Evolutionary conservation across 192 early-diverging fungal species (phyloP).

Genomic region (Mortierella antarctica): DNA sequence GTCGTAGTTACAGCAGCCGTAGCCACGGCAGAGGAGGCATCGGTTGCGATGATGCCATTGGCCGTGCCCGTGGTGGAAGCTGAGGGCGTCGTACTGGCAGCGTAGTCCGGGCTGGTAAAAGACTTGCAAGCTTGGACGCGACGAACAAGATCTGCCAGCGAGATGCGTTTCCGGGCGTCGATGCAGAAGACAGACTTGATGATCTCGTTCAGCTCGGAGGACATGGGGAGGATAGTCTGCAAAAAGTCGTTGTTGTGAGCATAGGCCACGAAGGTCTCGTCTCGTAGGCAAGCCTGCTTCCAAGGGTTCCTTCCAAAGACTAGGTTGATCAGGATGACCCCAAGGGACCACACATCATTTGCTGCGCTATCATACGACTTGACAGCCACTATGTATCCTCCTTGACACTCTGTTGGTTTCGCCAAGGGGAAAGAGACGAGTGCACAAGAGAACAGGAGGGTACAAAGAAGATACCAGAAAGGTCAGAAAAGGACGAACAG

Average conservation of each 20-base stretch:
- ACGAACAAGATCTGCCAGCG: conserved; percentile 50
- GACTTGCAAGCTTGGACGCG: conserved; percentile 58
- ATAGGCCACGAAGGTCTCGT: conserved; percentile 68
- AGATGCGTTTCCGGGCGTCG: conserved; percentile 57
- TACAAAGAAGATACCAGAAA: neutral
- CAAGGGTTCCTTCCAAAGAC: conserved; percentile 84
- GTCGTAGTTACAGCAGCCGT: neutral
- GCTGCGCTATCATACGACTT: conserved; percentile 64
- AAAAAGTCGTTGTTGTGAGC: conserved; percentile 66
- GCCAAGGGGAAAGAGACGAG: neutral
- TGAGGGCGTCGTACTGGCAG: neutral
- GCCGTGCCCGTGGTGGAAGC: neutral
- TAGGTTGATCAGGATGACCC: conserved; percentile 92
- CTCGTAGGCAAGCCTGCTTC: conserved; percentile 73
- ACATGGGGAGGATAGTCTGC: conserved; percentile 66
- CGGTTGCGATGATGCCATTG: neutral
- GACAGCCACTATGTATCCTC: conserved; percentile 71
- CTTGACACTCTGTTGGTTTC: conserved; percentile 65
- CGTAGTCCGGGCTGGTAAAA: conserved; percentile 46
- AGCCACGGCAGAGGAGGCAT: neutral
- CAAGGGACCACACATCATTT: conserved; percentile 96
- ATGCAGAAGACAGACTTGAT: conserved; percentile 60
- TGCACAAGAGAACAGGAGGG: conserved; percentile 1
- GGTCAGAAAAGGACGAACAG: neutral
- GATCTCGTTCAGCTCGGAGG: conserved; percentile 68